Conservation (phyloP, 192 early-diverging fungal species). For the Phycomyces nitens region DNA sequence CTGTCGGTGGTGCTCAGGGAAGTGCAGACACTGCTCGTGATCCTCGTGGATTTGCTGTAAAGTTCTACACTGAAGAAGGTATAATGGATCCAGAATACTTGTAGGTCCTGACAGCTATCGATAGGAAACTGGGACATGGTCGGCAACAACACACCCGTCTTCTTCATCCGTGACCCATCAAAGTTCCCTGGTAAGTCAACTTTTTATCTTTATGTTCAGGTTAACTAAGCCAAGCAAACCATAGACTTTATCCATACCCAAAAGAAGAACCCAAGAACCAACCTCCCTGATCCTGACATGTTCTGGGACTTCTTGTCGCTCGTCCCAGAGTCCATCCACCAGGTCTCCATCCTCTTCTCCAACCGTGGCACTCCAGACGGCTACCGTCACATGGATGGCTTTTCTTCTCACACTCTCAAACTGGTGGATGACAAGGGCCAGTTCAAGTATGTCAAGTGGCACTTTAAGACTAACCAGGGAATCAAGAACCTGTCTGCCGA, state of each 20-base stretch:
- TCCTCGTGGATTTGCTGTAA: conserved; percentile 78
- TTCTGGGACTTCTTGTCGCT: conserved; percentile 82
- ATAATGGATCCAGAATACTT: too few species aligned
- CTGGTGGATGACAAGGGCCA: conserved; percentile 67
- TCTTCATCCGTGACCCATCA: conserved; percentile 77
- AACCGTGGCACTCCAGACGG: conserved; percentile 80
- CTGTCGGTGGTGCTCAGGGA: conserved; percentile 73
- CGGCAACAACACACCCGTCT: conserved; percentile 82
- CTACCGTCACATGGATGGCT: conserved; percentile 84
- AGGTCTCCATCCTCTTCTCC: conserved; percentile 76
- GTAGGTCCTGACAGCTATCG: too few species aligned
- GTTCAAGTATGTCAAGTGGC: conserved; percentile 80
- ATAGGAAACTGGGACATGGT: conserved; percentile 76
- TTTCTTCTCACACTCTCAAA: conserved; percentile 73
- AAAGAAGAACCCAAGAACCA: conserved; percentile 78
- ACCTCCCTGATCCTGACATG: conserved; percentile 63
- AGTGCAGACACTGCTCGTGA: conserved; percentile 75
- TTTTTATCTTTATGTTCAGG: too few species aligned
- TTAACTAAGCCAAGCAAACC: too few species aligned
- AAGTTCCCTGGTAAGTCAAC: conserved; percentile 57
- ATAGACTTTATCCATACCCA: conserved; percentile 77
- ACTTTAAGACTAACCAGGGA: conserved; percentile 78
- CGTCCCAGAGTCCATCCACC: conserved; percentile 74
- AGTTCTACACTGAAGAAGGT: conserved; percentile 84
- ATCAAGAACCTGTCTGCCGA: conserved; percentile 65